A percentile compares a stretch with the other conserved stretches of the same genome.
These are phyloP conservation scores for Taphrina populina DNA, from an alignment of 1,139 yeast species.

Conservation along the genomic window DNA sequence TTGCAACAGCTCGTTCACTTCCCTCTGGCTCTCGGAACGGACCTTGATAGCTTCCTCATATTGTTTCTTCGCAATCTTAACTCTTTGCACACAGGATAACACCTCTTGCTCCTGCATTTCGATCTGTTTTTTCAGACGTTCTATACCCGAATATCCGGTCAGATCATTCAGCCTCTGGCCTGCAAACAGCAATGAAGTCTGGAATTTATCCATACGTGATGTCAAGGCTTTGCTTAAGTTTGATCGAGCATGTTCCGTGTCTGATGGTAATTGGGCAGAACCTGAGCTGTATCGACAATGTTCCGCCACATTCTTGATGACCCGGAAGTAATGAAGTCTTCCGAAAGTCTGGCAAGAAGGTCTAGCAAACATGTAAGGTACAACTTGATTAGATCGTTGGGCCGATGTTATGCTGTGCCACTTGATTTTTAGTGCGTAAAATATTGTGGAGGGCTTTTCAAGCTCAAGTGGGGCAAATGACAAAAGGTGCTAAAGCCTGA, in stretches of 20 bases:
- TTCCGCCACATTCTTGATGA: too few species aligned
- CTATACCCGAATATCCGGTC: slow-evolving; percentile 87
- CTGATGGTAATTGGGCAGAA: slow-evolving; percentile 8
- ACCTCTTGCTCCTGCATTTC: slow-evolving; percentile 44
- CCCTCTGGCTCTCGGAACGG: slow-evolving; percentile 73
- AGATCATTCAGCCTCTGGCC: slow-evolving; percentile 79
- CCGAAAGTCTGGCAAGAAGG: too few species aligned
- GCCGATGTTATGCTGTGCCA: too few species aligned
- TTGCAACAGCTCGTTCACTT: slow-evolving; percentile 82
- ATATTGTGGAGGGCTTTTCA: too few species aligned
- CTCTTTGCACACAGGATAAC: slow-evolving; percentile 39
- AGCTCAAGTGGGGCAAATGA: too few species aligned
- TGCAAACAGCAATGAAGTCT: slow-evolving; percentile 65
- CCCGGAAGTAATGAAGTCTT: too few species aligned
- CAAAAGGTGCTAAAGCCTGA: too few species aligned
- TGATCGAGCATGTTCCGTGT: slow-evolving; percentile 8
- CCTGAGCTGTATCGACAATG: not conserved
- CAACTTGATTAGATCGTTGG: too few species aligned
- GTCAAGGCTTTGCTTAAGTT: slow-evolving; percentile 8
- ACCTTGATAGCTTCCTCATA: slow-evolving; percentile 65
- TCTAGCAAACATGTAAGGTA: too few species aligned
- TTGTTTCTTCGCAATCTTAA: slow-evolving; percentile 53
- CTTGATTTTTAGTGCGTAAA: too few species aligned
- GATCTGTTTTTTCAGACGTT: slow-evolving; percentile 63
- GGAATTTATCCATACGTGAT: slow-evolving; percentile 56